Conservation (phyloP, 768 basidiomycete species). For the Strobilomyces dryophilus region DNA sequence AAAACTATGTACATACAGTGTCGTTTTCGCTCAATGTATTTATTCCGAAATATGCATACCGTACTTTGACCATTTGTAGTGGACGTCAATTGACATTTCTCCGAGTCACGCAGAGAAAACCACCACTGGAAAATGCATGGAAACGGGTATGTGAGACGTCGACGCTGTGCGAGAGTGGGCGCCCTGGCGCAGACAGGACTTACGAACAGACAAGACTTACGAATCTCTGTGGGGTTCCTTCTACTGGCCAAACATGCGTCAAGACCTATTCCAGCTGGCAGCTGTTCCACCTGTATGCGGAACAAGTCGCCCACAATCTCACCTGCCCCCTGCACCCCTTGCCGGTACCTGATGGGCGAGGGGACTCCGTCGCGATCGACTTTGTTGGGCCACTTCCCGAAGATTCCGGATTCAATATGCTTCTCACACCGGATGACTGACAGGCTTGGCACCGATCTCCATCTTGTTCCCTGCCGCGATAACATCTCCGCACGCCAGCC, state of each 20-base stretch:
- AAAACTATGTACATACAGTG: too few species aligned
- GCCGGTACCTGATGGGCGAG: neutral
- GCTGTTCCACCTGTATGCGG: neutral
- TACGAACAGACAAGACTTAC: neutral
- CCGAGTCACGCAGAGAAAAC: constrained; percentile 92
- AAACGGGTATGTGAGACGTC: neutral
- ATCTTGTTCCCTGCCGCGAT: neutral
- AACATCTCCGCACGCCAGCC: neutral
- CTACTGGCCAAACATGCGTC: neutral
- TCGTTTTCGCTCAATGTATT: too few species aligned
- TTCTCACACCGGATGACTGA: neutral
- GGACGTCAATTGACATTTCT: too few species aligned
- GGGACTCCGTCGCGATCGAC: neutral
- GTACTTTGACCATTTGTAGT: too few species aligned
- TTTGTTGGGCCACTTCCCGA: neutral
- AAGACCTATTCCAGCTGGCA: neutral
- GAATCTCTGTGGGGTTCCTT: neutral
- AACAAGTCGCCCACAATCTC: neutral
- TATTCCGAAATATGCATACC: too few species aligned
- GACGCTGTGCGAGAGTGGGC: neutral
- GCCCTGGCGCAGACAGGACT: too few species aligned
- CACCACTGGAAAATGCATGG: constrained; percentile 51
- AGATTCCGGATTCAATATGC: neutral
- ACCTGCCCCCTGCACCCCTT: neutral
- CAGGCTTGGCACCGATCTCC: neutral